Evolutionary conservation across 768 basidiomycete species (phyloP).

Genomic region (Naganishia onofrii): DNA sequence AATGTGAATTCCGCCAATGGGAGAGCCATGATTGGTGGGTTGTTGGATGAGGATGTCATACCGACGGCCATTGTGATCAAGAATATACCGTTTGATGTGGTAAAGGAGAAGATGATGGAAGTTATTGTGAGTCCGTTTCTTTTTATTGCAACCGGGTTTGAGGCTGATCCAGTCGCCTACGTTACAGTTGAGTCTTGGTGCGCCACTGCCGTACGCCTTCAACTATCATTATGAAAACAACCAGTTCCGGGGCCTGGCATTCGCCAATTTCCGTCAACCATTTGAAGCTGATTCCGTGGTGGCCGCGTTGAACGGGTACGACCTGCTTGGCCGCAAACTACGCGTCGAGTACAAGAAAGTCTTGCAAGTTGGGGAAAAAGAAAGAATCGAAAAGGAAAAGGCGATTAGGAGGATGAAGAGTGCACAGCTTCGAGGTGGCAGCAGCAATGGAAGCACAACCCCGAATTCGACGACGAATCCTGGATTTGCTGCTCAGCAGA

Average conservation of each 20-base stretch:
- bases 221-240: slow-evolving; percentile 98
- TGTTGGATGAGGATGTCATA: slow-evolving; percentile 66
- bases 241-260: slow-evolving; percentile 93
- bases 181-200: slow-evolving; percentile 75
- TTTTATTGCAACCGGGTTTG: background rate
- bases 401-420: slow-evolving; percentile 96
- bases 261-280: slow-evolving; percentile 93
- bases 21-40: slow-evolving; percentile 25
- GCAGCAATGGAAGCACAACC: slow-evolving; percentile 6
- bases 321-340: slow-evolving; percentile 74
- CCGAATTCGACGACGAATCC: slow-evolving; percentile 6
- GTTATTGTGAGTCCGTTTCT: slow-evolving; percentile 71
- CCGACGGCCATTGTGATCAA: slow-evolving; percentile 99
- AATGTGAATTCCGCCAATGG: slow-evolving; percentile 7
- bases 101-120: slow-evolving; percentile 90
- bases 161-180: slow-evolving; percentile 32
- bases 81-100: slow-evolving; percentile 99
- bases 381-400: slow-evolving; percentile 96
- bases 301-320: slow-evolving; percentile 64
- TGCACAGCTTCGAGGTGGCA: slow-evolving; percentile 68
- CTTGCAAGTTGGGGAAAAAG: slow-evolving; percentile 97
- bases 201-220: slow-evolving; percentile 97
- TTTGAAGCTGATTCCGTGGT: slow-evolving; percentile 93
- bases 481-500: slow-evolving; percentile 11
- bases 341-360: slow-evolving; percentile 99